A percentile compares a stretch with the other conserved stretches of the same genome.
Conservation (phyloP, 768 basidiomycete genomes). For the Wakefieldia striispora region DNA sequence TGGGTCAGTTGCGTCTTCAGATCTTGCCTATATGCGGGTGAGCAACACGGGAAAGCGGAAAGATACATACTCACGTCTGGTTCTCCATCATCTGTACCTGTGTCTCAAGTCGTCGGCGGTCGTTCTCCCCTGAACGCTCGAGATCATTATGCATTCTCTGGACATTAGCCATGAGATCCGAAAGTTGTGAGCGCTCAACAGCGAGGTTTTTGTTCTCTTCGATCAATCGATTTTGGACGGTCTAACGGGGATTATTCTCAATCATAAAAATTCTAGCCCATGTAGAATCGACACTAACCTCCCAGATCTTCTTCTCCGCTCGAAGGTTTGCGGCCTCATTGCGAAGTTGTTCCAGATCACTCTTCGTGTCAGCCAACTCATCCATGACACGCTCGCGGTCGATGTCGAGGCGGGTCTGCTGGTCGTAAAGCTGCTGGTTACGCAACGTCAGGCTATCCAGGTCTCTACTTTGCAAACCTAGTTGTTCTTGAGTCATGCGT, state of each 20-base stretch:
- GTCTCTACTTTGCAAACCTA: constrained; percentile 58
- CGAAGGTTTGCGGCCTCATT: constrained; percentile 86
- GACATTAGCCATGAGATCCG: constrained; percentile 85
- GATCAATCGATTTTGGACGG: constrained; percentile 73
- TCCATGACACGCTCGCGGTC: constrained; percentile 68
- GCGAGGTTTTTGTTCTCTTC: constrained; percentile 82
- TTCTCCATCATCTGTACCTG: constrained; percentile 75
- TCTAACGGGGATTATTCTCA: constrained; percentile 41
- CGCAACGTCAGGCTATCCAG: constrained; percentile 65
- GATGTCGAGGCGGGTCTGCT: constrained; percentile 72
- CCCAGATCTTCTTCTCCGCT: constrained; percentile 93
- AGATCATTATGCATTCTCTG: constrained; percentile 90
- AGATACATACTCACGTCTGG: constrained; percentile 58
- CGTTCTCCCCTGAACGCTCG: constrained; percentile 80
- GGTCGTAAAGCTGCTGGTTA: constrained; percentile 70
- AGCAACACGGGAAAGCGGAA: neutral
- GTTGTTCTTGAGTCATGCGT: constrained; percentile 68
- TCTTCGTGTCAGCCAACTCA: constrained; percentile 57
- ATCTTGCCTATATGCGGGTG: constrained; percentile 58
- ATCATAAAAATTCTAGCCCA: neutral
- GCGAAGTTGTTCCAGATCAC: constrained; percentile 70
- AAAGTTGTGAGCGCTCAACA: constrained; percentile 79
- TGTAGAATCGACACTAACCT: constrained; percentile 49
- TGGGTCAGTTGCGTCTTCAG: constrained; percentile 63
- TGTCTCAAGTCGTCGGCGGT: constrained; percentile 75